Base-by-base conservation (phyloP, 352 stramenopile genomes). In the Elongisporangium prolatum region DNA sequence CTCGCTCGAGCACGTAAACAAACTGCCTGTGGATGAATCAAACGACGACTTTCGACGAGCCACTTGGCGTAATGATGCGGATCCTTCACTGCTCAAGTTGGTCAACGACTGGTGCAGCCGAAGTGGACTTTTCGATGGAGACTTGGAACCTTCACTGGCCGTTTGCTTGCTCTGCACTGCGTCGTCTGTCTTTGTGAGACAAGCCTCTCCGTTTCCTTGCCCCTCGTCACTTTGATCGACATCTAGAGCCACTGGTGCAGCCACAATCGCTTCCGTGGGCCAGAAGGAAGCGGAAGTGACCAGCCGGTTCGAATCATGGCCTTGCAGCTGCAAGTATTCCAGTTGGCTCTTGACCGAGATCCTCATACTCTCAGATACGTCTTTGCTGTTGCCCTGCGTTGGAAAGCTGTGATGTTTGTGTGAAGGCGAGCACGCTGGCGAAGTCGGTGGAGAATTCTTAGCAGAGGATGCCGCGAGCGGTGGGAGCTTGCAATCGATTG, bases 1-100 rank as follows among this genome's bases (percentile, higher is more conserved):
- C 54, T 17, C 18, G 40, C 10, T 34, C 24, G 38, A 37, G 51
- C 9, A 54, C 44, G 13, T 22, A 22, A 25, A 49, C 40, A 4
- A 24, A 21, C 18, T 16, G 40, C 18, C 52, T 11, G 14, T 38
- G 40, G 6, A 8, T 40, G 21, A 59, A 38, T 47, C 34, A 21
- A 14, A 55, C 57, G 21, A 24, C 28, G 22, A 54, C 56, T 50
- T 47, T 44, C 6, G n/a, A 17, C 18, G 48, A 37, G 18, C 21
- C 0, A 37, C n/a, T 48, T 21, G 48, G 48, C 17, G 55, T 9
- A 24, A 64, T 57, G 10, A 44, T 7, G 34, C 34, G 14, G 34
- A 16, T 7, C 34, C 34, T 4, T 44, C 34, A 17, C 34, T 44
- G 34, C 34, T 13, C 3, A 44, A 17, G 11, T 44, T 44, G 14